Base-by-base conservation (phyloP, 2,329 filamentous ascomycete species). In the Xylaria sp. region DNA sequence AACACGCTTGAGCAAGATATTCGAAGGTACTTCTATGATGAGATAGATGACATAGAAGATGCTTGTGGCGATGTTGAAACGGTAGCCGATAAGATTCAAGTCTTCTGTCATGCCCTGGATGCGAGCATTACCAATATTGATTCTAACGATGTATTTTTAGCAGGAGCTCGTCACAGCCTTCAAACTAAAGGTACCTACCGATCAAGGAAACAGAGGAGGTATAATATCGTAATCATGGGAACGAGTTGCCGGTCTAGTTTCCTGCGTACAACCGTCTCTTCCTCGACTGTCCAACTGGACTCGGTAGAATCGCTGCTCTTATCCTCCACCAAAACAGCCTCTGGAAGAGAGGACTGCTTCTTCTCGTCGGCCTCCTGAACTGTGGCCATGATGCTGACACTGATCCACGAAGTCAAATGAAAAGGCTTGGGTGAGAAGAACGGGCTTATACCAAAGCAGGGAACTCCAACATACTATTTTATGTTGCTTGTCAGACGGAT, bases 31-130 rank as follows among this genome's bases (percentile, higher is more conserved):
- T 73, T 88, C 86, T 66, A 87, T 80, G 32, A 85, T 76, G 60
- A 87, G 80, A 76, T 88, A 88, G 64, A 85, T 75, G 67, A 89
- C 84, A 77, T 87, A 88, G 79, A 89, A 87, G 66, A 87, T 83
- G 60, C 85, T 87, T 0, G 87, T 83, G 0, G 85, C 83, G 80
- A 85, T 86, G 74, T 88, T 89, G 80, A 87, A 88, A 13, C 82
- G 82, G 59, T 82, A 78, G n/a, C 83, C 82, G 23, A 76, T 70
- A 12, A 88, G 81, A 4, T 83, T 69, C 2, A 89, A 77, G 34
- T 88, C 86, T 13, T 76, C 73, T 0, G 71, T 77, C 80, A 89
- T 80, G 20, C 86, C 86, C 67, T 86, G 83, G 61, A 88, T 87
- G 50, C 84, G 81, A 2, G 86, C 86, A 76, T 88, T 88, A 67